These are phyloP conservation scores for Fusarium keratoplasticum DNA, from an alignment of 2,329 filamentous ascomycete species.

Conservation along the genomic window DNA sequence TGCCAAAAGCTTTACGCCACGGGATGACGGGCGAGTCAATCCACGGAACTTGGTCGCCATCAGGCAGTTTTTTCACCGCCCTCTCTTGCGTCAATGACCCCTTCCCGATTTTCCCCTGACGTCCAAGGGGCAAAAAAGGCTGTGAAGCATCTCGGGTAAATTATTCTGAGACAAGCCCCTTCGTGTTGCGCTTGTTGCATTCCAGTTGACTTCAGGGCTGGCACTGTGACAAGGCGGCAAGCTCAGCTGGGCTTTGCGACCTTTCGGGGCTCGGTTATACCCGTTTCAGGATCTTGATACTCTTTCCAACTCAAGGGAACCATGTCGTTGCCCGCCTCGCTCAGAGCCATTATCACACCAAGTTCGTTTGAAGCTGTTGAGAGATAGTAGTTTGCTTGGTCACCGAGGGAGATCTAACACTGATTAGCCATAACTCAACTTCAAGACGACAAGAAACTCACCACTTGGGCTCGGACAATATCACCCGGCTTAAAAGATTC, in stretches of 20 bases:
- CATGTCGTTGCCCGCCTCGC: conserved; percentile 90
- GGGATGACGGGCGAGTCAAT: conserved; percentile 1
- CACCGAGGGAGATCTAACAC: conserved; percentile 82
- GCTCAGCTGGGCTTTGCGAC: conserved; percentile 90
- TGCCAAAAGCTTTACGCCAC: conserved; percentile 22
- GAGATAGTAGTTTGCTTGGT: conserved; percentile 96
- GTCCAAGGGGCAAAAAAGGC: neutral
- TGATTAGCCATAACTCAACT: neutral
- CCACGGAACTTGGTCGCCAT: conserved; percentile 16
- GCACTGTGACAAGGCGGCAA: conserved; percentile 9
- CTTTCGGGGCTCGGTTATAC: conserved; percentile 82
- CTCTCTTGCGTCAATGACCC: neutral
- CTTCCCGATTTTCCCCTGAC: neutral
- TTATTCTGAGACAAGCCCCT: conserved; percentile 29
- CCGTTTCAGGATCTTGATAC: conserved; percentile 86
- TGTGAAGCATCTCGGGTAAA: conserved; percentile 2
- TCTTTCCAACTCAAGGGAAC: conserved; percentile 95
- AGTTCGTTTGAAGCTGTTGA: conserved; percentile 91
- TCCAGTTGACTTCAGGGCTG: conserved; percentile 23
- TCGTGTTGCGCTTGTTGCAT: conserved; percentile 27
- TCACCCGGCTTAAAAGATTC: conserved; percentile 95
- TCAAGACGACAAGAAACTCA: conserved; percentile 53
- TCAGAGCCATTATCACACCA: conserved; percentile 92
- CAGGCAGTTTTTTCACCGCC: neutral
- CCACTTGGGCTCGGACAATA: conserved; percentile 86